These are phyloP conservation scores for thale cress (Arabidopsis thaliana) DNA, from an alignment of 345 rosid genomes.

Conservation along the genomic window TAIR10.1 NC_003075.7:17563001-17563500, in stretches of 20 bases:
- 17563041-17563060: constrained; percentile 48
- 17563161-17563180: not conserved
- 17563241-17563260: constrained; percentile 53
- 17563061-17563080: constrained; percentile 46
- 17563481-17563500: constrained; percentile 44
- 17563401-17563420: constrained; percentile 53
- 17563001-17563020: constrained; percentile 53
- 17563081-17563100: constrained; percentile 55
- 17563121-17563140: constrained; percentile 59
- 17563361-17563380: constrained; percentile 25
- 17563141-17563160: constrained; percentile 41
- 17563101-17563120: constrained; percentile 64
- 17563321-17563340: constrained; percentile 53
- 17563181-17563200: not conserved
- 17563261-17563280: constrained; percentile 51
- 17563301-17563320: constrained; percentile 32
- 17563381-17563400: constrained; percentile 43
- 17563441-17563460: constrained; percentile 32
- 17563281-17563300: constrained; percentile 61
- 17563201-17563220: constrained; percentile 9
- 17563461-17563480: constrained; percentile 51
- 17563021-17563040: constrained; percentile 44
- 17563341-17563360: constrained; percentile 53
- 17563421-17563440: constrained; percentile 51
- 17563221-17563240: constrained; percentile 57